phyloP scores from a whole-genome alignment of 2,329 filamentous ascomycete species.

The Colletotrichum sp. region DNA sequence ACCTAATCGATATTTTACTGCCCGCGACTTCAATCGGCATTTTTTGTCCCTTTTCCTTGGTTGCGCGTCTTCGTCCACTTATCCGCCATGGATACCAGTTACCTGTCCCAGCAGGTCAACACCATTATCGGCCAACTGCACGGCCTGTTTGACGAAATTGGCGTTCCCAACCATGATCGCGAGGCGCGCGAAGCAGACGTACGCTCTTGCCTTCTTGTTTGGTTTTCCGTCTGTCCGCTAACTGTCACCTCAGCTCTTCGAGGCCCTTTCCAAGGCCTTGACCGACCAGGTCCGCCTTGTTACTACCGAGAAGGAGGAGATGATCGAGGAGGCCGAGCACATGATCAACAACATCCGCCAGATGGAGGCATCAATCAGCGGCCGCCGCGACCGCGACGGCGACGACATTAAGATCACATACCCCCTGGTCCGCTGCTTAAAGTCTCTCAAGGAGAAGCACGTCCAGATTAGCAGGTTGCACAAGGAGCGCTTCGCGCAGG shows the following conservation, averaged over 20 bases:
- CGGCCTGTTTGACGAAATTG: conserved; percentile 96
- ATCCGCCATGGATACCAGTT: conserved; percentile 80
- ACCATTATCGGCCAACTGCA: conserved; percentile 93
- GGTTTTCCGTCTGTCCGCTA: background rate
- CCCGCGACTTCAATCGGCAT: background rate
- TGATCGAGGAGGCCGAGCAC: conserved; percentile 88
- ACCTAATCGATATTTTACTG: background rate
- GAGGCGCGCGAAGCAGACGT: conserved; percentile 91
- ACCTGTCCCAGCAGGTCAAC: conserved; percentile 93
- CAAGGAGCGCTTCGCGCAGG: conserved; percentile 91
- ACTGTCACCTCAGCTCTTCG: conserved; percentile 71
- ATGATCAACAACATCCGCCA: conserved; percentile 87
- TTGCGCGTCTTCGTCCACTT: background rate
- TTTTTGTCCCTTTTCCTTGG: background rate
- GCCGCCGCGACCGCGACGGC: conserved; percentile 69
- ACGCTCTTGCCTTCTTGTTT: conserved; percentile 30
- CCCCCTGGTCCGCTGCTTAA: conserved; percentile 81
- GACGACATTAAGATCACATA: conserved; percentile 80
- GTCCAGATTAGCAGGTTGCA: conserved; percentile 80
- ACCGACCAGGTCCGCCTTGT: conserved; percentile 89
- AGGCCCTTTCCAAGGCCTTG: conserved; percentile 87
- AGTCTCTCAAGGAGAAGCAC: conserved; percentile 85
- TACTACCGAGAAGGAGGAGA: conserved; percentile 84
- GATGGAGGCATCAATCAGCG: conserved; percentile 90
- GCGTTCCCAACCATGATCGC: conserved; percentile 91